These are phyloP conservation scores for Psophocarpus tetragonolobus DNA, from an alignment of 306 rosid species.

Conservation along the genomic window DNA sequence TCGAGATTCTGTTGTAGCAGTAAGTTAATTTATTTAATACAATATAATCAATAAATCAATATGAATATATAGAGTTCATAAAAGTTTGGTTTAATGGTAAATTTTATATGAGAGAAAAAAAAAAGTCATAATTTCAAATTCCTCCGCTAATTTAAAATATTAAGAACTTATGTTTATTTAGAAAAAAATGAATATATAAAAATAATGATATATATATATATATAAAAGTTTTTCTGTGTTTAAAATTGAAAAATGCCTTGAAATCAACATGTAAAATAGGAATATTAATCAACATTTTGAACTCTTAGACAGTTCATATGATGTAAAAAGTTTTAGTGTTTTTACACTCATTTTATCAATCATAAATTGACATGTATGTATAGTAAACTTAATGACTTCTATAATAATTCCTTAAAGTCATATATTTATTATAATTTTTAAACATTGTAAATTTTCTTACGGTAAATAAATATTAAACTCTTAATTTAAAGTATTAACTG, in stretches of 20 bases:
- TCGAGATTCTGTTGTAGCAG: conserved; percentile 66
- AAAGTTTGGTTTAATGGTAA: too few relatives aligned
- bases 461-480: background rate
- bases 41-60: background rate
- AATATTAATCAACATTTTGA: background rate
- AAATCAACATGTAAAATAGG: background rate
- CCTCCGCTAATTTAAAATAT: too few relatives aligned
- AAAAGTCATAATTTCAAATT: background rate
- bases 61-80: background rate
- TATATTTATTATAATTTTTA: too few relatives aligned
- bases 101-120: too few relatives aligned
- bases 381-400: too few relatives aligned
- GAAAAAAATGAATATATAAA: too few relatives aligned
- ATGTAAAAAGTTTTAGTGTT: background rate
- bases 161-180: too few relatives aligned
- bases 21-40: conserved; percentile 34
- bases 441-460: too few relatives aligned
- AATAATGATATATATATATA: background rate
- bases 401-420: too few relatives aligned
- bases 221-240: background rate
- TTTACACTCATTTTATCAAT: too few relatives aligned
- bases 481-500: background rate
- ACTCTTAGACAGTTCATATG: background rate
- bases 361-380: too few relatives aligned
- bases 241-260: background rate